Conservation (phyloP, 1,284 basidiomycete species). For the Cerioporus squamosus region DNA sequence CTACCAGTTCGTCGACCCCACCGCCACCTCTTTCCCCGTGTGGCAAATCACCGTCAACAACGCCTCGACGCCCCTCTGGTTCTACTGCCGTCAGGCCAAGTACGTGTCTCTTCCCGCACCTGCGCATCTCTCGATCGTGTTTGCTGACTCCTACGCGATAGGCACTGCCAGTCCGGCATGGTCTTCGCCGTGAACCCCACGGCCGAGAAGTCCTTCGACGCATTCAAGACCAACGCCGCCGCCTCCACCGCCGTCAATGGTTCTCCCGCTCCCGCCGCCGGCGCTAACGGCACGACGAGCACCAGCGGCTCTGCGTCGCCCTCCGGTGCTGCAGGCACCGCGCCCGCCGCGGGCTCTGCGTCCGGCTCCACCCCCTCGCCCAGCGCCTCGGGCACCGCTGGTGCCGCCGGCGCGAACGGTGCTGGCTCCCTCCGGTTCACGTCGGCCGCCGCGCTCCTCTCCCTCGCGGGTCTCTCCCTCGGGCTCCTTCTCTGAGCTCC, state of each 20-base stretch:
- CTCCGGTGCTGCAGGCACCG: conserved; percentile 6
- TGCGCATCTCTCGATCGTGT: neutral
- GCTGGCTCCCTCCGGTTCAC: conserved; percentile 27
- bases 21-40: conserved; percentile 35
- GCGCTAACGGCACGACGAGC: too few relatives aligned
- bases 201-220: conserved; percentile 31
- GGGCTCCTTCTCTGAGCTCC: conserved; percentile 39
- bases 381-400: too few relatives aligned
- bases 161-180: conserved; percentile 44
- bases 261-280: neutral
- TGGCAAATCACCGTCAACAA: conserved; percentile 43
- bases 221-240: conserved; percentile 44
- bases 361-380: too few relatives aligned
- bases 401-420: too few relatives aligned
- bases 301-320: conserved; percentile 15
- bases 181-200: conserved; percentile 47
- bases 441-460: conserved; percentile 35
- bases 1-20: conserved; percentile 38
- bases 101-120: conserved; percentile 24
- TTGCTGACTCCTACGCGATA: conserved; percentile 13
- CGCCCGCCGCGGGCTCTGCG: too few relatives aligned
- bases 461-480: conserved; percentile 39
- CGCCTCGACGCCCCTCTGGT: conserved; percentile 43
- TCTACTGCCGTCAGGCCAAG: conserved; percentile 44
- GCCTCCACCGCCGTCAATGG: conserved; percentile 20